Conservation (phyloP, 768 basidiomycete species). For the Melanogaster broomeanus region DNA sequence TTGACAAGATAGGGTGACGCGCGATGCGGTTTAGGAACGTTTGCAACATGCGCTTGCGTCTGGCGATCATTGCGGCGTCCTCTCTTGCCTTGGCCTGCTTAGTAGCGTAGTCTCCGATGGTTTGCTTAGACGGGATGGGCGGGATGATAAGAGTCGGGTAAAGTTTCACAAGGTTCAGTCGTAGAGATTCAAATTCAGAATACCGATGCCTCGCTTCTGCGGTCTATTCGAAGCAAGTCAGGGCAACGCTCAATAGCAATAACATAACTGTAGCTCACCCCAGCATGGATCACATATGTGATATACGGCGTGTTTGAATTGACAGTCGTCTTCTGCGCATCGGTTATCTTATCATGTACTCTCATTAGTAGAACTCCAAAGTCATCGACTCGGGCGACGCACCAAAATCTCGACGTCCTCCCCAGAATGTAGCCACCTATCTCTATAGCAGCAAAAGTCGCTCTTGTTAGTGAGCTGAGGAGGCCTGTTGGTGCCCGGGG, state of each 20-base stretch:
- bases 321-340: conserved; percentile 92
- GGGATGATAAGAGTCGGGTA: conserved; percentile 97
- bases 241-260: conserved; percentile 2
- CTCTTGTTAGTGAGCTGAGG: conserved; percentile 60
- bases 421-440: conserved; percentile 77
- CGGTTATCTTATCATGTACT: conserved; percentile 68
- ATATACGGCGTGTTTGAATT: conserved; percentile 92
- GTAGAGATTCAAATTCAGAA: conserved; percentile 95
- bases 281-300: conserved; percentile 88
- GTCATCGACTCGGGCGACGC: conserved; percentile 26
- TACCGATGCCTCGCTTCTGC: conserved; percentile 87
- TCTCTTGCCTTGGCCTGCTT: conserved; percentile 98
- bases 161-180: conserved; percentile 77
- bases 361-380: conserved; percentile 7
- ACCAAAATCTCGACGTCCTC: conserved; percentile 83
- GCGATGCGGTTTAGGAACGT: conserved; percentile 92
- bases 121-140: conserved; percentile 97
- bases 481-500: conserved; percentile 56
- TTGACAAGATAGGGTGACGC: conserved; percentile 91
- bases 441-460: conserved; percentile 77
- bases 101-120: conserved; percentile 93
- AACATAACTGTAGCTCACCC: conserved; percentile 50
- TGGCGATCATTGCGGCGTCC: conserved; percentile 87
- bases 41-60: conserved; percentile 92
- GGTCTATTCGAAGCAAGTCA: conserved; percentile 47